phyloP scores from a whole-genome alignment of 1,284 basidiomycete genomes.

The Malassezia psittaci region DNA sequence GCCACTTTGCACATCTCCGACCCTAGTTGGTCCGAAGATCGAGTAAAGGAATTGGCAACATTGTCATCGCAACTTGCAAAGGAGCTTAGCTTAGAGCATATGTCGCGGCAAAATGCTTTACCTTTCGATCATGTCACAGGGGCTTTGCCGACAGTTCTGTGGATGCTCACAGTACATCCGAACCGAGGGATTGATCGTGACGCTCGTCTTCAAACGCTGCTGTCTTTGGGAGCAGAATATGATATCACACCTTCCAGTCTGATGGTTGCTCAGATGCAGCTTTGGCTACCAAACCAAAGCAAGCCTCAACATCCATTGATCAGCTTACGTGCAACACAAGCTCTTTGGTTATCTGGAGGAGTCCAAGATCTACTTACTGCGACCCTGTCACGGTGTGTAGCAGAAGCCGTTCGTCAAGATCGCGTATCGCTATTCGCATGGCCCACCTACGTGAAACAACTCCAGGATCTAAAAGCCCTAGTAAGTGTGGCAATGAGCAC shows the following conservation, averaged over 20 bases:
- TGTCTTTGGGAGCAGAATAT: not conserved
- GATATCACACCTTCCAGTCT: not conserved
- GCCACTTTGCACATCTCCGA: slow-evolving; percentile 6
- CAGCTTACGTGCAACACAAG: not conserved
- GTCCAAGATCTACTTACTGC: slow-evolving; percentile 1
- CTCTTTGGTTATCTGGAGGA: slow-evolving; percentile 8
- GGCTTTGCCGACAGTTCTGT: slow-evolving; percentile 5
- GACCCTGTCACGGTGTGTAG: not conserved
- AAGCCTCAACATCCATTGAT: not conserved
- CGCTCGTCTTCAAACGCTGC: not conserved
- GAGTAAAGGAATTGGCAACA: not conserved
- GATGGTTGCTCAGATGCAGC: slow-evolving; percentile 5
- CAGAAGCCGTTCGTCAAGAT: not conserved
- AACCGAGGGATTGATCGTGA: not conserved
- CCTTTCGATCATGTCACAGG: not conserved
- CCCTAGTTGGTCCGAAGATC: not conserved
- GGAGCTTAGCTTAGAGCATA: not conserved
- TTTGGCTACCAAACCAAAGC: not conserved
- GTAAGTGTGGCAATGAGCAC: not conserved
- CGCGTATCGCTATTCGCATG: slow-evolving; percentile 6
- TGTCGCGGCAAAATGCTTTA: not conserved
- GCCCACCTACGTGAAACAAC: slow-evolving; percentile 3
- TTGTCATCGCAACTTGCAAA: not conserved
- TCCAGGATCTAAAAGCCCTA: not conserved
- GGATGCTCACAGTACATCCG: not conserved